Base-by-base conservation (phyloP, 805 yeast species). In the Starmerella bacillaris region DNA sequence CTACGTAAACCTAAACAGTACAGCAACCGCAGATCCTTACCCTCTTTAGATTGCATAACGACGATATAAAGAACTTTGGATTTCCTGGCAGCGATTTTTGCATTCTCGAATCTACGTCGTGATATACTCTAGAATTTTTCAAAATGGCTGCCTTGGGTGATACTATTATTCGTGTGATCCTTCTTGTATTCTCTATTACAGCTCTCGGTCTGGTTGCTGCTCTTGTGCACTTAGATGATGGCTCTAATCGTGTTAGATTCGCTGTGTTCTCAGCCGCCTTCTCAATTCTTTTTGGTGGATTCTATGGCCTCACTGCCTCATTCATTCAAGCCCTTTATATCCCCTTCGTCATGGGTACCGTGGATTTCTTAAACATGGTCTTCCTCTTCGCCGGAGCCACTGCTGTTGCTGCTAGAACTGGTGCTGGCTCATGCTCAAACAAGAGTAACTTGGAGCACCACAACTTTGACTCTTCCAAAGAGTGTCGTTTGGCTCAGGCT, bases 401-500 rank as follows among this genome's bases (percentile, higher is more conserved):
- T 39, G 94, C 94, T 35, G 65, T 89, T 54, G 96, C 96, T 36
- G 92, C 80, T 41, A 92, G 74, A 51, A 73, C 78, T 54, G 72
- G 84, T 60, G 67, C 66, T 45, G 94, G 83, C 68, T 76, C 92
- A 27, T 86, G 98, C 68, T 40, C 64, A 48, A 77, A 82, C 72
- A 46, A 63, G 42, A 39, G 28, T 37, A 83, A 79, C 67, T 41
- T 83, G 46, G 64, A 71, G 48, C 33, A 49, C 45, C 86, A 86
- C 69, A 68, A 79, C 49, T 59, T 78, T 41, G 92, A 92, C 47
- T 65, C 74, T 29, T 51, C 63, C 17, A 78, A 72, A 53, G 74
- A 96, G 67, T 89, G 99, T 66, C 79, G 95, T 68, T 75, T 80
- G 64, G 83, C 92, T 37, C 96, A 89, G 68, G 74, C 93, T 33